Base-by-base conservation (phyloP, 805 yeast genomes). In the Cyberlindnera saturnus region DNA sequence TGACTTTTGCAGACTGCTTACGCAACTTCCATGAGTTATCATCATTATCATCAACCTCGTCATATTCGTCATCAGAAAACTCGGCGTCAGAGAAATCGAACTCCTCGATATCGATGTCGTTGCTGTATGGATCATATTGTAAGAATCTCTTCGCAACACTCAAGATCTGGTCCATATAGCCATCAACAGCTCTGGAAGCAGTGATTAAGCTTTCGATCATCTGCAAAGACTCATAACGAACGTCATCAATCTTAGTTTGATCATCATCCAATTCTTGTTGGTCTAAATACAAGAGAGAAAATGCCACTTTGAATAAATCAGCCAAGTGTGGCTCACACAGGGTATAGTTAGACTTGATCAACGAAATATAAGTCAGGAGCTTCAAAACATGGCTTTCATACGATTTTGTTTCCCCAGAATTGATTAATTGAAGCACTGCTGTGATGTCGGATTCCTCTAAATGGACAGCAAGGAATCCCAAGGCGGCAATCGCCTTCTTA, bases 1-100 rank as follows among this genome's bases (percentile, higher is more conserved):
- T 53, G 30, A 79, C 53, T 28, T 62, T 63, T 6, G 76, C 67
- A 0, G 86, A 63, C 41, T 71, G 73, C 34, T 75, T 65, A 46
- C 93, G 66, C 16, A 85, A 61, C 49, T 76, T 81, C 84, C 90
- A 81, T 2, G 82, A 72, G 41, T 67, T 69, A 42, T 75, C 82
- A 31, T 75, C 78, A 45, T 59, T 61, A 39, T 66, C 73, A 10
- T 64, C 61, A 39, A 60, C 56, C 26, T 59, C 65, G n/a, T 53
- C 63, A 6, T 66, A 55, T 39, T 55, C 70, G n/a, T 64, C 71
- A 26, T 70, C 75, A 14, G 59, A 61, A 20, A 55, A 67, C 10
- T 75, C 81, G n/a, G 66, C 74, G n/a, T 71, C 75, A 23, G 66
- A 70, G 11, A 62, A 66, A 4, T 52, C 63, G 3, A 63, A 68